phyloP scores from a whole-genome alignment of 257 asterid species.

The Buddleja alternifolia region DNA sequence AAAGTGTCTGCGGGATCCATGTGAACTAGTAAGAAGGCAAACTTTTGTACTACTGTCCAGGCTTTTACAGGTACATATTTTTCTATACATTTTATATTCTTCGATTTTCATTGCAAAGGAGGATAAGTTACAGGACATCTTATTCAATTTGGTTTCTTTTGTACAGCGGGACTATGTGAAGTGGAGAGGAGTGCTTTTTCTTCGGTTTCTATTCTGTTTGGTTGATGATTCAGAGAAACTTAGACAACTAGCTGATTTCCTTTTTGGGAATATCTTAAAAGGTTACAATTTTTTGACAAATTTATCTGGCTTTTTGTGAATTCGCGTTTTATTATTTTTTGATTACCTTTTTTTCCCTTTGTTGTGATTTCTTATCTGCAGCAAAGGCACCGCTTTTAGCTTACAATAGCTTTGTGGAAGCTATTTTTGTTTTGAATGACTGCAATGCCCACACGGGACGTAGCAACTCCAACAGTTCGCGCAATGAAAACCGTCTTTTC shows the following conservation, averaged over 20 bases:
- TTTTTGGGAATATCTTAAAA: conserved; percentile 88
- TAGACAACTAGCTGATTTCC: conserved; percentile 84
- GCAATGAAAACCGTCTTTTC: conserved; percentile 64
- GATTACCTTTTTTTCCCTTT: background rate
- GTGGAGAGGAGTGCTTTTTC: conserved; percentile 96
- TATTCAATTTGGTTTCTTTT: conserved; percentile 21
- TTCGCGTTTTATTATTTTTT: conserved; percentile 7
- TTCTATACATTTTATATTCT: conserved; percentile 4
- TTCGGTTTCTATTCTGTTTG: conserved; percentile 78
- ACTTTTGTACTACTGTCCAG: conserved; percentile 87
- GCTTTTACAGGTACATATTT: conserved; percentile 73
- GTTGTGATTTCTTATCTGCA: conserved; percentile 37
- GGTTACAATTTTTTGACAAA: conserved; percentile 43
- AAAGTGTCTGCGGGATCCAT: conserved; percentile 85
- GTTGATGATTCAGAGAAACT: conserved; percentile 89
- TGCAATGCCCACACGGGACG: conserved; percentile 92
- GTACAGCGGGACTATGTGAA: conserved; percentile 91
- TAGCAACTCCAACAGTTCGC: conserved; percentile 61
- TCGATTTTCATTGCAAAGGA: background rate
- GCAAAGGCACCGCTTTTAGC: conserved; percentile 98
- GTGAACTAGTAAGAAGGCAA: conserved; percentile 92
- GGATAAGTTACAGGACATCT: conserved; percentile 21
- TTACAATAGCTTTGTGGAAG: conserved; percentile 94
- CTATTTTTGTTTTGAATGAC: conserved; percentile 81
- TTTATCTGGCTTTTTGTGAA: conserved; percentile 6